Percentiles rank a stretch among this genome's conserved stretches.
phyloP scores from a whole-genome alignment of 2,329 filamentous ascomycete species.

The Curvularia sp. region DNA sequence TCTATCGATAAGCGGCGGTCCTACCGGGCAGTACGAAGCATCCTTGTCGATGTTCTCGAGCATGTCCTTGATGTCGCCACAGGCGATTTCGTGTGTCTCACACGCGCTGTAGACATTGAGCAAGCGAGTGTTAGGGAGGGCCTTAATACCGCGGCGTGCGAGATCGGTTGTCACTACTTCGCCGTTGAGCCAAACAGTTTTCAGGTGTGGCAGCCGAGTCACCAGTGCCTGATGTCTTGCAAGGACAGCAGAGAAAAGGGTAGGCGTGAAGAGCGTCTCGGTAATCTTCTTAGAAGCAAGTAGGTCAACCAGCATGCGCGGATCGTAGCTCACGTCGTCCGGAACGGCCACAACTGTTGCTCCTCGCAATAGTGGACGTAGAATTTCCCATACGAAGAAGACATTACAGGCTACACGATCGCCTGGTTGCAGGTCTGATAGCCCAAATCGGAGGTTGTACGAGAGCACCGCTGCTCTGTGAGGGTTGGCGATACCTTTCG shows the following conservation, averaged over 20 bases:
- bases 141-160: conserved; percentile 70
- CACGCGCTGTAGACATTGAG: conserved; percentile 85
- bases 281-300: conserved; percentile 72
- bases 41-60: conserved; percentile 64
- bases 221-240: conserved; percentile 72
- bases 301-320: conserved; percentile 74
- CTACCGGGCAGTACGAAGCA: conserved; percentile 74
- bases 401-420: conserved; percentile 88
- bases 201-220: conserved; percentile 68
- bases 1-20: conserved; percentile 69
- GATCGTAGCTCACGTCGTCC: conserved; percentile 80
- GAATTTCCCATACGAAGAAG: conserved; percentile 86
- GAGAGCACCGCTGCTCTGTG: conserved; percentile 76
- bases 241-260: conserved; percentile 76
- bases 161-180: conserved; percentile 83
- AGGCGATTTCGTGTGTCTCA: conserved; percentile 82
- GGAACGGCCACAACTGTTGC: conserved; percentile 78
- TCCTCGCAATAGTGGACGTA: conserved; percentile 76
- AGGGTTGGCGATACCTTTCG: conserved; percentile 83
- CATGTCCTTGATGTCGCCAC: conserved; percentile 75
- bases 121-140: conserved; percentile 72
- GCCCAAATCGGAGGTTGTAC: conserved; percentile 73
- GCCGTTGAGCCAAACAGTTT: conserved; percentile 80
- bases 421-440: conserved; percentile 73
- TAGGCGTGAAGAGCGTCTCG: conserved; percentile 85